A percentile compares a stretch with the other conserved stretches of the same genome.
phyloP scores from a whole-genome alignment of 2,329 filamentous ascomycete species.

The Paecilomyces sp. region DNA sequence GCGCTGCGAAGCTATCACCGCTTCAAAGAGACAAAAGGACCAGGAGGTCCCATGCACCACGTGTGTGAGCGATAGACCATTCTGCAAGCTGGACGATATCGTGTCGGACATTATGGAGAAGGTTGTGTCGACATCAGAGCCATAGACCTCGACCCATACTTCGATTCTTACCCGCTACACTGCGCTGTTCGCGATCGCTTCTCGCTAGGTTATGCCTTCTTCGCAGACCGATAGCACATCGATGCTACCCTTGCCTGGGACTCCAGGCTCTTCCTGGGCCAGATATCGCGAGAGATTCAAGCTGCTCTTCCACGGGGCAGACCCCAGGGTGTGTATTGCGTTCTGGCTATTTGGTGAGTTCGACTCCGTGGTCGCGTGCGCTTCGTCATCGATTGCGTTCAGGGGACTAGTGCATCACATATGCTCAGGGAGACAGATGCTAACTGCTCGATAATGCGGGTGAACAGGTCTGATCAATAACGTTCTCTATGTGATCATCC shows the following conservation, averaged over 20 bases:
- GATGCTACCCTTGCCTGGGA: constrained; percentile 49
- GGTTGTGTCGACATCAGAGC: neutral
- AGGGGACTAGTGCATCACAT: neutral
- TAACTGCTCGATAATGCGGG: neutral
- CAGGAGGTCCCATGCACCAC: neutral
- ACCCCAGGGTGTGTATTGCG: constrained; percentile 65
- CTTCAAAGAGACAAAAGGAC: neutral
- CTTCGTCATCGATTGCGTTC: neutral
- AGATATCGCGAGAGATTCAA: constrained; percentile 60
- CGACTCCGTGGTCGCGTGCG: neutral
- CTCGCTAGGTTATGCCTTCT: constrained; percentile 15
- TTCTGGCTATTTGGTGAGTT: constrained; percentile 88
- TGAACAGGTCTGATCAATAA: constrained; percentile 80
- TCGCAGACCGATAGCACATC: constrained; percentile 12
- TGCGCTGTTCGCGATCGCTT: neutral
- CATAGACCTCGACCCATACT: neutral
- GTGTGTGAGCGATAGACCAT: neutral
- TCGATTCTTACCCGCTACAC: neutral
- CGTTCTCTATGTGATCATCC: constrained; percentile 93
- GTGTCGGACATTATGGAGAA: neutral
- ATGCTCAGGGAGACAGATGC: neutral
- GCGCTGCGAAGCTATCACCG: neutral
- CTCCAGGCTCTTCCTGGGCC: constrained; percentile 63
- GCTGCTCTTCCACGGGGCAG: constrained; percentile 57
- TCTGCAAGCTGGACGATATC: neutral